Evolutionary conservation across 495 filamentous ascomycete genomes (phyloP).

Genomic region (Cercophora scortea): DNA sequence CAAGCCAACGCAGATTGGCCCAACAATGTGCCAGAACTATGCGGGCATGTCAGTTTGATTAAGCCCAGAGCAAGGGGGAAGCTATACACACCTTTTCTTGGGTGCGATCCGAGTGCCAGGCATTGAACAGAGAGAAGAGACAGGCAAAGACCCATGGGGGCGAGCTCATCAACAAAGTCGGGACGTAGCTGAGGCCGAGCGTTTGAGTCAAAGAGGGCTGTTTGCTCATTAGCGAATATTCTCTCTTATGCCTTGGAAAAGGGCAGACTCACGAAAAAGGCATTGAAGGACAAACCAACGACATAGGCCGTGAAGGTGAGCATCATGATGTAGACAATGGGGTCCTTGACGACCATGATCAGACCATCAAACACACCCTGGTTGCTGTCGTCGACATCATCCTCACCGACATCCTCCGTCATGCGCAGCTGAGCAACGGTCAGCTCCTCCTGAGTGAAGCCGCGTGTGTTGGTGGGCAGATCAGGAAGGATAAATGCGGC

Average conservation of each 20-base stretch:
- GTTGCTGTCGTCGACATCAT: constrained; percentile 54
- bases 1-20: constrained; percentile 60
- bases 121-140: constrained; percentile 59
- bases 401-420: constrained; percentile 69
- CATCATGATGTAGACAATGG: constrained; percentile 55
- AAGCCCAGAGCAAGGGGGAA: background rate
- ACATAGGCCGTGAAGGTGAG: constrained; percentile 33
- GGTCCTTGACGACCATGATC: constrained; percentile 61
- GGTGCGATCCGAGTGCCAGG: constrained; percentile 67
- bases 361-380: constrained; percentile 55
- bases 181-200: constrained; percentile 58
- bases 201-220: constrained; percentile 74
- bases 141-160: constrained; percentile 67
- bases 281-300: constrained; percentile 35
- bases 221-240: too few relatives aligned
- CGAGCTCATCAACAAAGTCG: constrained; percentile 65
- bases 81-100: constrained; percentile 45
- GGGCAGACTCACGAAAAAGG: constrained; percentile 41
- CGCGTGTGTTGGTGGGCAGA: constrained; percentile 60
- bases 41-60: background rate
- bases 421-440: constrained; percentile 60
- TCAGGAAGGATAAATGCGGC: constrained; percentile 62
- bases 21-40: constrained; percentile 62
- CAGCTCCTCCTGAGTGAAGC: constrained; percentile 61
- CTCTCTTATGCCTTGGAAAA: too few relatives aligned